Conservation (phyloP, 2,329 filamentous ascomycete genomes). For the Stachybotrys chlorohalonatus region DNA sequence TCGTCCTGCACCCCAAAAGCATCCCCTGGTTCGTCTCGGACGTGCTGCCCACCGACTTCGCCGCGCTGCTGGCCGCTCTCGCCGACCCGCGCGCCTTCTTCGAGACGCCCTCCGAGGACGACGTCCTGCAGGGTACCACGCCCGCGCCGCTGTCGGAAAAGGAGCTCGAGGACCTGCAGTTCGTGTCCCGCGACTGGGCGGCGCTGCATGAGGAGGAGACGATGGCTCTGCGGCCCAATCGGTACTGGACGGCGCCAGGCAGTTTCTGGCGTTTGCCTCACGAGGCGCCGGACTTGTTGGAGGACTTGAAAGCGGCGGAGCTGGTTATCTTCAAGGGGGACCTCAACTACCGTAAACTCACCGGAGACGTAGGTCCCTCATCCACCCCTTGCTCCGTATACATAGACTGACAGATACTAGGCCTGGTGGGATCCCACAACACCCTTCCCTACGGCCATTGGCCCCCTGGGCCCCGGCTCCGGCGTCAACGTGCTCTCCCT, state of each 20-base stretch:
- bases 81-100: constrained; percentile 72
- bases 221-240: constrained; percentile 71
- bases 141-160: constrained; percentile 55
- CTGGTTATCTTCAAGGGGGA: constrained; percentile 96
- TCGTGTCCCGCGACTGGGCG: constrained; percentile 78
- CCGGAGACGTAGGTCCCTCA: constrained; percentile 60
- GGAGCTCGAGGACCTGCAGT: constrained; percentile 59
- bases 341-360: constrained; percentile 90
- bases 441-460: constrained; percentile 74
- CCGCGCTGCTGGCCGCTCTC: constrained; percentile 71
- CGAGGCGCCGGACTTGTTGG: constrained; percentile 55
- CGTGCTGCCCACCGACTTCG: constrained; percentile 79
- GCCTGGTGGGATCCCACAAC: constrained; percentile 74
- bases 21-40: constrained; percentile 99
- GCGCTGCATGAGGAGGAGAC: constrained; percentile 73
- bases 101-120: constrained; percentile 62
- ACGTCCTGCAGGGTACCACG: constrained; percentile 34
- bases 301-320: constrained; percentile 75
- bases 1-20: constrained; percentile 86
- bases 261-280: constrained; percentile 82
- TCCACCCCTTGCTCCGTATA: background rate
- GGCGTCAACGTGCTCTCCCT: constrained; percentile 79
- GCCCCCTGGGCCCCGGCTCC: constrained; percentile 72
- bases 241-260: constrained; percentile 83
- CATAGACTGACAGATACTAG: constrained; percentile 11